Percentiles rank a stretch among this genome's conserved stretches.
phyloP scores from a whole-genome alignment of 495 filamentous ascomycete genomes.

The Schizothecium vesticola region DNA sequence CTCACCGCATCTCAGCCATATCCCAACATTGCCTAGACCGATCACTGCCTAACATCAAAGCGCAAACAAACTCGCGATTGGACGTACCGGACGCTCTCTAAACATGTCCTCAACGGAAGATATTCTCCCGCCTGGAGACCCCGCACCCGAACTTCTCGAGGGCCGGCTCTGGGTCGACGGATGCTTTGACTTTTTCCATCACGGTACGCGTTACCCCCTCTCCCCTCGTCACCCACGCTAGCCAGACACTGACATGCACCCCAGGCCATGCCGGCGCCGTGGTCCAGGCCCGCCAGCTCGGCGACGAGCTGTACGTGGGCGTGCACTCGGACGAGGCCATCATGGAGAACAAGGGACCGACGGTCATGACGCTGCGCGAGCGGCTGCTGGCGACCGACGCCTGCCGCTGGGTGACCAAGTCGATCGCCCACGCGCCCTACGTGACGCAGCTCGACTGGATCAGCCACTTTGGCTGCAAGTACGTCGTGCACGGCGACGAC shows the following conservation, averaged over 20 bases:
- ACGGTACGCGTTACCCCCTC: slow-evolving; percentile 51
- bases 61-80: not conserved
- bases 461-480: slow-evolving; percentile 85
- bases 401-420: slow-evolving; percentile 85
- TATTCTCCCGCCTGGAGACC: slow-evolving; percentile 28
- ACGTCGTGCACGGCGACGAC: slow-evolving; percentile 96
- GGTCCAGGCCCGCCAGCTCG: slow-evolving; percentile 69
- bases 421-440: slow-evolving; percentile 84
- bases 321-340: slow-evolving; percentile 95
- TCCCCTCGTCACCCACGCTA: not conserved
- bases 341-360: slow-evolving; percentile 92
- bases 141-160: slow-evolving; percentile 50
- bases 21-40: not conserved
- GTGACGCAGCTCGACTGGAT: slow-evolving; percentile 93
- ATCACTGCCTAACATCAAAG: not conserved
- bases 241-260: not conserved
- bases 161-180: slow-evolving; percentile 94
- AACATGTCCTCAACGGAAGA: slow-evolving; percentile 21
- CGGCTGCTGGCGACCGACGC: slow-evolving; percentile 89
- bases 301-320: slow-evolving; percentile 81
- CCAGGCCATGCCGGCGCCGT: slow-evolving; percentile 93
- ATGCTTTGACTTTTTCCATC: slow-evolving; percentile 98
- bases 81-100: not conserved
- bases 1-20: not conserved
- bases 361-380: slow-evolving; percentile 90